Base-by-base conservation (phyloP, 1,284 basidiomycete genomes). In the Amylostereum chailletii region DNA sequence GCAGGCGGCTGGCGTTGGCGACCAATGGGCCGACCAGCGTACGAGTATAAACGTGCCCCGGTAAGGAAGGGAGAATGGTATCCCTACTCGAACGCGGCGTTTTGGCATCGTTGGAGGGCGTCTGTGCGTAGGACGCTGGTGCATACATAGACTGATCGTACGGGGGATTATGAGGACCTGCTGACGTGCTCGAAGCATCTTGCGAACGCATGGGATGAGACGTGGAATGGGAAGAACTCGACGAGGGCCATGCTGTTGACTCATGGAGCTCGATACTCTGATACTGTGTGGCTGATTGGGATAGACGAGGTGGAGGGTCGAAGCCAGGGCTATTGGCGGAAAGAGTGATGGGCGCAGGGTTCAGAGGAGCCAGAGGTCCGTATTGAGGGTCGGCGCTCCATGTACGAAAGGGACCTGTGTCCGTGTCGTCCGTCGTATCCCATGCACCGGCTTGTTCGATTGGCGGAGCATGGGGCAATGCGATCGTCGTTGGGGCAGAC, bases 11-110 rank as follows among this genome's bases (percentile, higher is more conserved):
- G 30, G 90, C 91, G 60, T 89, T 89, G 10, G 90, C 81, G 29
- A 86, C 86, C 19, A 94, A 73, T 1, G 90, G 88, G 5, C 92
- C 92, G 51, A 95, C 90, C 4, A 95, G 77, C 1, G 92, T 94
- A 45, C 90, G 80, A 4, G 86, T 89, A 64, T 90, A 92, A 3
- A 80, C 77, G 59, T 81, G 79, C 26, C 81, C 72, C 27, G 80
- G 74, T 49, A 76, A 67, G 36, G 78, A 72, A 37, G 68, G 64
- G 10, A 65, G 63, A 6, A 69, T 63, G 34, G 64, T 65, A 47
- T 57, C 60, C 54, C 59, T 61, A 55, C 62, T 62, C 40, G 67
- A 61, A 30, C 32, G 56, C 58, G 43, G 56, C 58, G 29, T 62
- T 57, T 45, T 47, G 48, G 31, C 46, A 36, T 42, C 61, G 60